phyloP scores from a whole-genome alignment of 176 grass and related monocot genomes.

The Elymus sibiricus region DNA sequence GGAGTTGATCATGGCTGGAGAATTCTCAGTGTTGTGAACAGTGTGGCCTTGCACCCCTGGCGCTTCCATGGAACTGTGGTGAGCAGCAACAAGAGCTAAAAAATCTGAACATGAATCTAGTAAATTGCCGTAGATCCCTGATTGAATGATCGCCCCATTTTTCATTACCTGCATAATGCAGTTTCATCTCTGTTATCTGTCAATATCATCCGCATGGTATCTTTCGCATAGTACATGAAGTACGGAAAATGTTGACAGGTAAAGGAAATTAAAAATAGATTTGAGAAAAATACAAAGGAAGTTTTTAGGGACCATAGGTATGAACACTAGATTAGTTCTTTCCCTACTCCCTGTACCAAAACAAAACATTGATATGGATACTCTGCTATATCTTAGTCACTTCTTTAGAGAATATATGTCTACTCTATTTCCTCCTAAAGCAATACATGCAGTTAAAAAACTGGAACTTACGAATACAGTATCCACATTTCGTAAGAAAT shows the following conservation, averaged over 20 bases:
- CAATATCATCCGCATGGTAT: constrained; percentile 1
- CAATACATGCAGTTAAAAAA: background rate
- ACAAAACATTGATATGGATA: background rate
- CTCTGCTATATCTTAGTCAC: background rate
- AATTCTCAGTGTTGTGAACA: constrained; percentile 25
- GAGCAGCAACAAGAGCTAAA: constrained; percentile 70
- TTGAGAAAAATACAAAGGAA: background rate
- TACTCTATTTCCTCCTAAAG: background rate
- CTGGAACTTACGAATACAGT: constrained; percentile 48
- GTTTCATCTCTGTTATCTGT: constrained; percentile 1
- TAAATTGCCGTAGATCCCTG: constrained; percentile 64
- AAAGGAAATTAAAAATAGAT: background rate
- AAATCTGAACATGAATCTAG: constrained; percentile 59
- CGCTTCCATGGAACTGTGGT: constrained; percentile 89
- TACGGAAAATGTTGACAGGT: background rate
- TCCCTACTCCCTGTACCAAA: background rate
- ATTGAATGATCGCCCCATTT: constrained; percentile 63
- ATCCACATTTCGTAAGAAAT: constrained; percentile 67
- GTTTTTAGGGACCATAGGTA: background rate
- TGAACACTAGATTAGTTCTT: background rate
- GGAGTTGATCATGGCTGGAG: background rate
- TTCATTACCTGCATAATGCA: constrained; percentile 63
- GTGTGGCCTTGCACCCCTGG: constrained; percentile 33
- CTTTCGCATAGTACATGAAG: background rate
- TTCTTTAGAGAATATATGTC: background rate